Conservation (phyloP, 2,329 filamentous ascomycete genomes). For the Fusarium neocosmosporiellum region DNA sequence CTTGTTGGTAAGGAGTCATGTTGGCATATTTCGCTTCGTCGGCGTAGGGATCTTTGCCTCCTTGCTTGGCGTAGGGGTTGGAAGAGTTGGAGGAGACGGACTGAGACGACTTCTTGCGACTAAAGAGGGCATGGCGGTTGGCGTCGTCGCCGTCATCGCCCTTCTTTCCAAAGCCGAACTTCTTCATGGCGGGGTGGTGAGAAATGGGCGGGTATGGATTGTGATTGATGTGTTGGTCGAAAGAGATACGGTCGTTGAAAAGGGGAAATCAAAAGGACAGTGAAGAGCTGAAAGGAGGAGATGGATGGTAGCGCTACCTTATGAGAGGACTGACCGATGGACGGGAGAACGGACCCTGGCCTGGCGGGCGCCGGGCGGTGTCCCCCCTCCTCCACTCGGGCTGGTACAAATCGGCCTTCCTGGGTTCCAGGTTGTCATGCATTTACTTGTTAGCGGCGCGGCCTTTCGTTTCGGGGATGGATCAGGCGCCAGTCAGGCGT, state of each 20-base stretch:
- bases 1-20: constrained; percentile 56
- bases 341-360: constrained; percentile 37
- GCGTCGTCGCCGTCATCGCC: constrained; percentile 60
- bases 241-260: constrained; percentile 1
- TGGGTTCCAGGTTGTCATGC: constrained; percentile 7
- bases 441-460: constrained; percentile 20
- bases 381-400: constrained; percentile 19
- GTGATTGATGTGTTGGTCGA: neutral
- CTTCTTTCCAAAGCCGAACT: constrained; percentile 70
- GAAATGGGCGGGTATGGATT: neutral
- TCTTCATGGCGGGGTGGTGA: constrained; percentile 61
- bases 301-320: constrained; percentile 33
- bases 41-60: constrained; percentile 64
- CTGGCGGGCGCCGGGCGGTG: constrained; percentile 38
- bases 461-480: constrained; percentile 38
- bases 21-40: constrained; percentile 59
- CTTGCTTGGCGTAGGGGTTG: constrained; percentile 69
- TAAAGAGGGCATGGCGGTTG: constrained; percentile 63
- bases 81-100: constrained; percentile 52
- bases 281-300: constrained; percentile 28
- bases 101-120: constrained; percentile 63
- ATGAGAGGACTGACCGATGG: constrained; percentile 26
- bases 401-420: neutral
- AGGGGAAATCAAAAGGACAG: constrained; percentile 7
- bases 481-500: constrained; percentile 33